Base-by-base conservation (phyloP, 352 stramenopile genomes). In the Aphanomyces euteiches region DNA sequence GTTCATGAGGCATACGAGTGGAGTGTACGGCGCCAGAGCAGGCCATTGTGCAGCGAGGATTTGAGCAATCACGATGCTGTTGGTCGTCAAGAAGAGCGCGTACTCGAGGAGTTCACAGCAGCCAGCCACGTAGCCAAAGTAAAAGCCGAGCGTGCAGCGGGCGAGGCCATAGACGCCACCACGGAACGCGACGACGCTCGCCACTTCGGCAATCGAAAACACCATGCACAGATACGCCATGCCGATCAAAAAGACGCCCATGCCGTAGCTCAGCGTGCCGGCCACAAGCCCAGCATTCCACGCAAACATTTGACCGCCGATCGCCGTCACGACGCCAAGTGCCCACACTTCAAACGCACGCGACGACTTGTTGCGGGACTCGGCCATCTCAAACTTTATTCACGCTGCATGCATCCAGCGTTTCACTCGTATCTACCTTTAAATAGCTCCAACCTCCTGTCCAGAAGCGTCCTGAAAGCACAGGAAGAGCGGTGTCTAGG, bases 191-290 rank as follows among this genome's bases (percentile, higher is more conserved):
- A 72, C 21, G 6, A 47, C 47, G 66, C 66, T 59, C 54, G 40
- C 38, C 3, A 60, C 40, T 59, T 72, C 66, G 4, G 50, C 48
- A 15, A 67, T 13, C 7, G 50, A 72, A 50, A 75, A 63, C 19
- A 67, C 77, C 0, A 82, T 41, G 6, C 64, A 76, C 28, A 83
- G 66, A 41, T 87, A 87, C 13, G 74, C 79, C 3, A 56, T 67
- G 8, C 67, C 67, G 6, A 82, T 82, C n/a, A 87, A 57, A 2
- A 87, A 10, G 59, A 75, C 82, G 5, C 67, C 57, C 56, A 83
- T 69, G n/a, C 81, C 66, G 50, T 79, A 85, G 72, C 72, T 81
- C 56, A 74, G 80, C 13, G 83, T 50, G 17, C 79, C 79, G 6
- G 75, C 77, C 1, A 36, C 17, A 7, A 70, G 39, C 7, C 64